These are phyloP conservation scores for Saitozyma sp. DNA, from an alignment of 768 basidiomycete genomes.

Conservation along the genomic window DNA sequence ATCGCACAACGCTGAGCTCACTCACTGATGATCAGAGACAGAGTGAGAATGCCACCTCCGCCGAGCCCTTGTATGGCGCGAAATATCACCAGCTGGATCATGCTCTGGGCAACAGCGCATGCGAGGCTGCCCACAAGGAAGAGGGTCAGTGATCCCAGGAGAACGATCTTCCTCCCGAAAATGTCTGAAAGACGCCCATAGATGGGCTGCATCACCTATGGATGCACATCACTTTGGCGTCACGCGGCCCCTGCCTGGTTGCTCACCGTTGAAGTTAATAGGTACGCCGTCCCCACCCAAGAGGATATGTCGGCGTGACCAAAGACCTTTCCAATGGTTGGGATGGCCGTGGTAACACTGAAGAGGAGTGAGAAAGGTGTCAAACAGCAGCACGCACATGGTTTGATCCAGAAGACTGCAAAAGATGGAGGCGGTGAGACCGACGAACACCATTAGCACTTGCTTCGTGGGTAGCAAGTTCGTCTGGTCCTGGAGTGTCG, in stretches of 20 bases:
- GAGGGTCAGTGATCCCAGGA: conserved; percentile 62
- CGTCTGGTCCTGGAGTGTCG: conserved; percentile 67
- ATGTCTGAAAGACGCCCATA: conserved; percentile 53
- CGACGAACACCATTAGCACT: conserved; percentile 64
- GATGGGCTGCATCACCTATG: conserved; percentile 60
- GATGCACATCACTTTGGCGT: conserved; percentile 51
- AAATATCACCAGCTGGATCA: conserved; percentile 68
- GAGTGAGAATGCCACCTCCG: conserved; percentile 69
- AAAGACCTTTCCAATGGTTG: conserved; percentile 68
- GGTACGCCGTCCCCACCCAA: conserved; percentile 73
- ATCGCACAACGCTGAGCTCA: conserved; percentile 42
- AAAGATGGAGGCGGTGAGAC: conserved; percentile 64
- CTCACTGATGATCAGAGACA: conserved; percentile 68
- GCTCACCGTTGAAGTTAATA: conserved; percentile 58
- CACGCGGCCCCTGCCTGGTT: neutral
- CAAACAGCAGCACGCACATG: conserved; percentile 50
- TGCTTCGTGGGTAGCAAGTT: conserved; percentile 69
- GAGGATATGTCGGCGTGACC: conserved; percentile 64
- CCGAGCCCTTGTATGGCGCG: conserved; percentile 70
- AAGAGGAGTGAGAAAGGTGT: neutral
- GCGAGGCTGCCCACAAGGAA: conserved; percentile 68
- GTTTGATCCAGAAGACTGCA: conserved; percentile 70
- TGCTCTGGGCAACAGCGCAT: conserved; percentile 63
- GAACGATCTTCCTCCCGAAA: conserved; percentile 61
- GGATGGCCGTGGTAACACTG: conserved; percentile 67